Conservation (phyloP, 306 rosid species). For the Urtica urens region DNA sequence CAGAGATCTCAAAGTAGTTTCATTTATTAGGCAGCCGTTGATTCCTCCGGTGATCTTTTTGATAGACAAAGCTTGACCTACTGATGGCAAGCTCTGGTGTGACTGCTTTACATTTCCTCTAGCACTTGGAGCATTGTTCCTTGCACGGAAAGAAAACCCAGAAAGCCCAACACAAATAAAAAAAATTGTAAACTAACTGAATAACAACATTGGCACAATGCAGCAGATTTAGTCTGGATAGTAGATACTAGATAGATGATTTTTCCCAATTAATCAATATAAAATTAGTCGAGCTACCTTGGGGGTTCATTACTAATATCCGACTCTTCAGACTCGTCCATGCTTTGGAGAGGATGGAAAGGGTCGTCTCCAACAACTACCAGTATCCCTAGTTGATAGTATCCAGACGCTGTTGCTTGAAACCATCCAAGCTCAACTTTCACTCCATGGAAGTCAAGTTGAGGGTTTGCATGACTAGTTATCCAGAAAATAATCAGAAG, state of each 20-base stretch:
- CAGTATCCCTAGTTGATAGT: conserved; percentile 94
- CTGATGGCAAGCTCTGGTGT: conserved; percentile 58
- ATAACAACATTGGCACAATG: too few species aligned
- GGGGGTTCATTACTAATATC: conserved; percentile 31
- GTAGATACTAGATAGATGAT: neutral
- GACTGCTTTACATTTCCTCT: conserved; percentile 42
- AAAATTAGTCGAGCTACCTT: conserved; percentile 33
- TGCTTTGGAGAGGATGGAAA: conserved; percentile 44
- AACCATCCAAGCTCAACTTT: conserved; percentile 94
- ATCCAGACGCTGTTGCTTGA: conserved; percentile 99
- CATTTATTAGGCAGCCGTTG: conserved; percentile 84
- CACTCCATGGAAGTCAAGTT: conserved; percentile 93
- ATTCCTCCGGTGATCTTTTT: conserved; percentile 87
- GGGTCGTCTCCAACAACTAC: conserved; percentile 72
- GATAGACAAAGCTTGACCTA: conserved; percentile 60
- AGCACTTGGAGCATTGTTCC: conserved; percentile 37
- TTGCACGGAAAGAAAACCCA: conserved; percentile 16
- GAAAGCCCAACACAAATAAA: neutral
- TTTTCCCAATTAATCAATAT: neutral
- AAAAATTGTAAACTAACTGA: neutral
- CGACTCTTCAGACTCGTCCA: conserved; percentile 42
- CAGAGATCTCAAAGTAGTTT: conserved; percentile 56
- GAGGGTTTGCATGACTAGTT: conserved; percentile 85
- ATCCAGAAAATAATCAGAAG: conserved; percentile 73
- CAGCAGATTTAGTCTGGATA: neutral